Conservation (phyloP, 352 stramenopile species). For the Phytopythium kandeliae region DNA sequence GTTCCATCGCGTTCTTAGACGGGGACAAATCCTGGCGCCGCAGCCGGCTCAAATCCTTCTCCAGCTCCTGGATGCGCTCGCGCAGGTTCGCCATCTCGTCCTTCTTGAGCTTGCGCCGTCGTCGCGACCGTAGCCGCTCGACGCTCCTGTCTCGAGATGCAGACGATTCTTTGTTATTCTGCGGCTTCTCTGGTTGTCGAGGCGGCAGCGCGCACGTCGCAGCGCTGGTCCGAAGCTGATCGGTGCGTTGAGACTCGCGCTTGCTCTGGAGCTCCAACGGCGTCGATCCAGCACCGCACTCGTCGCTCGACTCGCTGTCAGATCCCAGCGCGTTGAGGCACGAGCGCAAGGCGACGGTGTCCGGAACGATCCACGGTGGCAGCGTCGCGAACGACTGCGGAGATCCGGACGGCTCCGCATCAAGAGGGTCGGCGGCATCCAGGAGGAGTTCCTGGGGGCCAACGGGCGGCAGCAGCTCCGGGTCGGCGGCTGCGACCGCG, state of each 20-base stretch:
- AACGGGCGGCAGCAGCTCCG: neutral
- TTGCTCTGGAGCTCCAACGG: neutral
- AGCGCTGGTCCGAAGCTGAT: neutral
- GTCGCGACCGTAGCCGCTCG: neutral
- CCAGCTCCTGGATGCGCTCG: slow-evolving; percentile 11
- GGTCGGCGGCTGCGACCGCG: neutral
- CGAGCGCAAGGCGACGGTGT: neutral
- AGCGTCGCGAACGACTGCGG: slow-evolving; percentile 1
- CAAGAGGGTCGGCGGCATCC: no score
- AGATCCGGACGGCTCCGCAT: no score
- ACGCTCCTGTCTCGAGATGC: neutral
- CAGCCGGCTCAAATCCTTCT: slow-evolving; percentile 18
- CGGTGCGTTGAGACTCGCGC: neutral
- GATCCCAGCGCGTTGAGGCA: neutral
- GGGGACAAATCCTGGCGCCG: slow-evolving; percentile 13
- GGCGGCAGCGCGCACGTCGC: neutral
- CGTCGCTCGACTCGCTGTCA: neutral
- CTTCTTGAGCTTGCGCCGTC: slow-evolving; percentile 19
- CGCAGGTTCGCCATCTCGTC: slow-evolving; percentile 22
- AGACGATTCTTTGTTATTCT: no score
- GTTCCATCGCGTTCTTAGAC: slow-evolving; percentile 19
- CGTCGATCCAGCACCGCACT: neutral
- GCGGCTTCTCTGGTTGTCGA: no score
- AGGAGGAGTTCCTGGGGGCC: no score
- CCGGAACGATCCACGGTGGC: neutral